These are phyloP conservation scores for Calonectria ilicicola DNA, from an alignment of 2,329 filamentous ascomycete species.

Conservation along the genomic window DNA sequence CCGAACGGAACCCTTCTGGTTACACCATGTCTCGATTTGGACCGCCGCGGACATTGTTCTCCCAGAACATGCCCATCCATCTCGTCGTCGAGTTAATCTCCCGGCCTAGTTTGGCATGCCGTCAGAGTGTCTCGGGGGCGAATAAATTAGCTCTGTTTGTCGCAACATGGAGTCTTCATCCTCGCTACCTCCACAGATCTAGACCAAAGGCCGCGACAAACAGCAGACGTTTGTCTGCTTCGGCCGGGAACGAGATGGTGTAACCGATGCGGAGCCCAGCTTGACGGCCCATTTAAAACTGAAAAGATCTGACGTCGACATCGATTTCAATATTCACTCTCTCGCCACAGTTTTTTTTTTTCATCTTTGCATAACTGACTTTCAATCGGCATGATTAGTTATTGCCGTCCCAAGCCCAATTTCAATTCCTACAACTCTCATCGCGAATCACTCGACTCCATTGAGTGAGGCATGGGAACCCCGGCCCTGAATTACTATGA, in stretches of 20 bases:
- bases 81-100: conserved; percentile 21
- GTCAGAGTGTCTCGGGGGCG: conserved; percentile 29
- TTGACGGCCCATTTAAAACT: conserved; percentile 69
- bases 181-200: conserved; percentile 56
- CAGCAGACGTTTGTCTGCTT: conserved; percentile 44
- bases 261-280: conserved; percentile 64
- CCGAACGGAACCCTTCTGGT: conserved; percentile 62
- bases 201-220: conserved; percentile 73
- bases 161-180: conserved; percentile 66
- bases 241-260: conserved; percentile 42
- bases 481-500: conserved; percentile 16
- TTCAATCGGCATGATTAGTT: not conserved
- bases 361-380: conserved; percentile 1
- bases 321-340: conserved; percentile 3
- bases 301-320: conserved; percentile 78
- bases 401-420: not conserved
- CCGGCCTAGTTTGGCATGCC: conserved; percentile 29
- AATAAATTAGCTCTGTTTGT: conserved; percentile 43
- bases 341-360: not conserved
- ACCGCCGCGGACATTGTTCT: conserved; percentile 24
- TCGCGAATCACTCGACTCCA: not conserved
- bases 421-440: not conserved
- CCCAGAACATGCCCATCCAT: conserved; percentile 25
- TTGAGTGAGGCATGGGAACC: not conserved
- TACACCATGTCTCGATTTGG: conserved; percentile 45